Evolutionary conservation across 2,329 filamentous ascomycete genomes (phyloP), one percentile per base, ranked within the genome.

Genomic region (Colletotrichum somersetense): DNA sequence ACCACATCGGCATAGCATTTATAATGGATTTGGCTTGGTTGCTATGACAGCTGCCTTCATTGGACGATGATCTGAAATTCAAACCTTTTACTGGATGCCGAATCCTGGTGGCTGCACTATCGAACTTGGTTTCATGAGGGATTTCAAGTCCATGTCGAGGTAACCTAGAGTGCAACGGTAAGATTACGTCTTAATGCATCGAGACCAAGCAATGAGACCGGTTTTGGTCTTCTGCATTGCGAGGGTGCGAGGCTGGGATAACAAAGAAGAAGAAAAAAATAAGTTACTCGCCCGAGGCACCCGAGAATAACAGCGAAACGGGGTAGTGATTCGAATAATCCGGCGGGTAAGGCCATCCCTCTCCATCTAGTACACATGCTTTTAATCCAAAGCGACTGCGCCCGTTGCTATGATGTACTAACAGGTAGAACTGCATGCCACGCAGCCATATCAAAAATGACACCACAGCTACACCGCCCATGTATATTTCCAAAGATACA

Each of bases 181-280:
- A 72, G 70, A 72, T 72, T 72, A 72, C 70, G 70, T 72, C 66
- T 72, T 72, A 70, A 70, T 72, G 70, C 70, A 65, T 64, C 69
- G 59, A 40, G 40, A 59, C 65, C 66, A 30, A 48, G 55, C 70
- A 65, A 61, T n/a, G 33, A 68, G 52, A 35, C 58, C 42, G 30
- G 62, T 66, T 55, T 48, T 35, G 52, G 18, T 26, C 35, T n/a
- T 26, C 46, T 38, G 46, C 10, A 30, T 8, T 12, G 52, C 20
- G 40, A 53, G 50, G n/a, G 12, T 12, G 52, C 14, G 40, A 53
- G 50, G 50, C 33, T 26, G 35, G 63, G 53, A 33, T 20, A 10
- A 23, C n/a, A n/a, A 23, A 8, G 42, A 50, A 44, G 16, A 46
- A 33, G 55, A 42, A 44, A 52, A 62, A 44, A 30, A 62, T 62